These are phyloP conservation scores for Gossypium mustelinum DNA, from an alignment of 345 rosid genomes.

Conservation along the genomic window DNA sequence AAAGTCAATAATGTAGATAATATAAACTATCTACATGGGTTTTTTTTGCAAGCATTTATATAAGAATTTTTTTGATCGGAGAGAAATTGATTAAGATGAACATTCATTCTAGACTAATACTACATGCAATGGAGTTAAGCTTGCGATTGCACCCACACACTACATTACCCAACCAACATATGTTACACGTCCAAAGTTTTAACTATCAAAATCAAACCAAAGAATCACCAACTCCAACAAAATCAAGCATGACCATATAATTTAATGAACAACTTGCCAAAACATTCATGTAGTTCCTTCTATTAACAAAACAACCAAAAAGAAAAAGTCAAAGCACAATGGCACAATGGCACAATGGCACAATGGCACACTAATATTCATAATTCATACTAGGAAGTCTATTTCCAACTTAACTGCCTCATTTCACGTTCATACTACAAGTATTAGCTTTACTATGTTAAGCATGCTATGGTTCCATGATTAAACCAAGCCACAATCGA, in stretches of 20 bases:
- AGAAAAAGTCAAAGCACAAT: neutral
- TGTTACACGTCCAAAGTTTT: neutral
- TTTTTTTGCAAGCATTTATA: too few species aligned
- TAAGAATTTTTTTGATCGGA: too few species aligned
- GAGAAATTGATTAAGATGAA: too few species aligned
- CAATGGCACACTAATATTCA: neutral
- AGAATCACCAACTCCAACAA: neutral
- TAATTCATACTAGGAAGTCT: neutral
- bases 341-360: neutral
- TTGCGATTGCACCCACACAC: too few species aligned
- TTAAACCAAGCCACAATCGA: neutral
- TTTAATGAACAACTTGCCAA: neutral
- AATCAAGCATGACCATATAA: neutral
- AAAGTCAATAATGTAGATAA: too few species aligned
- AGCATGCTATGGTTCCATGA: constrained; percentile 9
- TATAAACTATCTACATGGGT: too few species aligned
- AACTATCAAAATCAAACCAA: neutral
- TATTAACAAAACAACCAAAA: constrained; percentile 4
- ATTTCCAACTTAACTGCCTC: constrained; percentile 2
- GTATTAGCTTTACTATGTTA: neutral
- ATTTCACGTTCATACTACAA: neutral
- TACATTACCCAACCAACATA: neutral
- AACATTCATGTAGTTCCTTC: neutral
- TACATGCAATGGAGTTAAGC: too few species aligned
- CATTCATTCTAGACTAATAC: too few species aligned